Evolutionary conservation across 768 basidiomycete species (phyloP).

Genomic region (Calocybe indica): DNA sequence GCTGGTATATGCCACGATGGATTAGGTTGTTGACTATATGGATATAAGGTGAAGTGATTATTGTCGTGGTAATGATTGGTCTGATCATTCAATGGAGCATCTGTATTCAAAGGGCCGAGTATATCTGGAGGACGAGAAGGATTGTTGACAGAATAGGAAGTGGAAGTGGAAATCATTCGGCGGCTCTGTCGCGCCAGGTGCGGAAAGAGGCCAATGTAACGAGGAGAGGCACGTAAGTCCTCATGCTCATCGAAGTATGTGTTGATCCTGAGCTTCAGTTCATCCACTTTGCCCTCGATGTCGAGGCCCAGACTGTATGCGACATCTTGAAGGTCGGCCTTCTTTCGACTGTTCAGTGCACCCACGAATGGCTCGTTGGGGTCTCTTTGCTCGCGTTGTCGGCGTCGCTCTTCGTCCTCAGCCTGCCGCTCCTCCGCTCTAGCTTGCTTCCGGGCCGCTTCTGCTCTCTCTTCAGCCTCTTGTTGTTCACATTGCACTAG

Average conservation of each 20-base stretch:
- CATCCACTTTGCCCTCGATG: not conserved
- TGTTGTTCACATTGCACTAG: not conserved
- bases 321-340: constrained; percentile 8
- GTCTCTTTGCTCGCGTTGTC: constrained; percentile 1
- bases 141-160: too few species aligned
- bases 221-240: constrained; percentile 1
- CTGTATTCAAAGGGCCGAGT: too few species aligned
- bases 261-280: constrained; percentile 3
- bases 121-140: too few species aligned
- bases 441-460: constrained; percentile 2
- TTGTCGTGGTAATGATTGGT: too few species aligned
- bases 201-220: constrained; percentile 10
- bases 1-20: too few species aligned
- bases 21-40: too few species aligned
- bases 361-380: constrained; percentile 4
- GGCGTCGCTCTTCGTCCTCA: not conserved
- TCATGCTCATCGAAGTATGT: constrained; percentile 5
- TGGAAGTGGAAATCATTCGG: too few species aligned
- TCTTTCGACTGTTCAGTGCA: constrained; percentile 2
- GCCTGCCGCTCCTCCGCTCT: constrained; percentile 1
- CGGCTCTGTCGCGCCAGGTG: too few species aligned
- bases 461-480: constrained; percentile 6
- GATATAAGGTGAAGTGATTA: too few species aligned
- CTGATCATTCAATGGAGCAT: too few species aligned
- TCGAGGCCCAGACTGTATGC: constrained; percentile 4